Evolutionary conservation across 169 alveolate species (phyloP).

Genomic region (Babesia sp.): DNA sequence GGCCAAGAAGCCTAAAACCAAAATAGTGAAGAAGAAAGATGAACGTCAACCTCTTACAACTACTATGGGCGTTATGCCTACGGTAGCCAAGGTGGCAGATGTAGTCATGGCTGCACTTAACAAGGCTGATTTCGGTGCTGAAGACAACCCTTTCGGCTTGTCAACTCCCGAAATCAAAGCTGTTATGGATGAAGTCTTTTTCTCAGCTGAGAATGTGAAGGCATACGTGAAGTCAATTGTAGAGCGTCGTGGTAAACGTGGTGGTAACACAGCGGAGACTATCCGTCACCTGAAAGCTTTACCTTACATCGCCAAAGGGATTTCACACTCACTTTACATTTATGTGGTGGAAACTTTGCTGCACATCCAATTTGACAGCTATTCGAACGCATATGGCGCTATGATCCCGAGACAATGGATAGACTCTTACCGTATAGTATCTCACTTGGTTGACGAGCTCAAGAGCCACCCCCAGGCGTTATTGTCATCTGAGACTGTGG

Average conservation of each 20-base stretch:
- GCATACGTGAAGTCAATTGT: constrained; percentile 81
- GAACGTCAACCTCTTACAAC: constrained; percentile 53
- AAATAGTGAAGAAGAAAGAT: constrained; percentile 71
- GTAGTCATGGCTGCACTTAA: constrained; percentile 30
- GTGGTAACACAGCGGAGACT: constrained; percentile 85
- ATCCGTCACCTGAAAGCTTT: constrained; percentile 79
- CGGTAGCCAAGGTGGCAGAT: constrained; percentile 63
- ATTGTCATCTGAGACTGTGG: constrained; percentile 65
- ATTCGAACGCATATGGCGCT: constrained; percentile 84
- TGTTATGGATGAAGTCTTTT: constrained; percentile 74
- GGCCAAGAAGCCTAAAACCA: constrained; percentile 69
- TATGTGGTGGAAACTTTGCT: constrained; percentile 85
- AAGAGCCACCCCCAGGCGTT: constrained; percentile 70
- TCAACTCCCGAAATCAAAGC: constrained; percentile 71
- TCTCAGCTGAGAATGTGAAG: constrained; percentile 79
- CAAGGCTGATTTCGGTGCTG: constrained; percentile 41
- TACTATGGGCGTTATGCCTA: constrained; percentile 20
- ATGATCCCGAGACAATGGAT: constrained; percentile 82
- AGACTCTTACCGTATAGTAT: constrained; percentile 75
- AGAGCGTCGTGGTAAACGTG: constrained; percentile 87
- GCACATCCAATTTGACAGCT: constrained; percentile 85
- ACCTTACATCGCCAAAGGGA: constrained; percentile 82
- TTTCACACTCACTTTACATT: constrained; percentile 77
- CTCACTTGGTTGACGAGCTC: constrained; percentile 73
- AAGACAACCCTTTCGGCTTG: constrained; percentile 58